A percentile compares a stretch with the other conserved stretches of the same genome.
Evolutionary conservation across 1,139 yeast species (phyloP).

Genomic region (Hansenula sp.): DNA sequence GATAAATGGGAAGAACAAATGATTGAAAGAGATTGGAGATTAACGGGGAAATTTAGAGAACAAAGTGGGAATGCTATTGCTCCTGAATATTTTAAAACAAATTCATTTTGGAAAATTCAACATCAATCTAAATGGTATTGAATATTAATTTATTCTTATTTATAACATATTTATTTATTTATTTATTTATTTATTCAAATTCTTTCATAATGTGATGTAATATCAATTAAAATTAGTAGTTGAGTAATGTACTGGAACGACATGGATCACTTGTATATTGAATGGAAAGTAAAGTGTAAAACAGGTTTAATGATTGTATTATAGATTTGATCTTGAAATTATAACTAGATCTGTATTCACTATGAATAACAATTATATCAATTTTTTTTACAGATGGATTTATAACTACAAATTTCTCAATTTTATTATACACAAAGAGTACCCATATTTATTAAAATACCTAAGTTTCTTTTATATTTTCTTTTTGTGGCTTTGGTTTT

Average conservation of each 20-base stretch:
- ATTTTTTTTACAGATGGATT: too few relatives aligned
- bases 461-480: background rate
- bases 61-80: slow-evolving; percentile 68
- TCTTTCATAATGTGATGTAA: too few relatives aligned
- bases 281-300: too few relatives aligned
- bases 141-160: background rate
- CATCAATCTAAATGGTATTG: slow-evolving; percentile 21
- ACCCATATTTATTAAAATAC: slow-evolving; percentile 3
- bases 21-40: slow-evolving; percentile 64
- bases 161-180: slow-evolving; percentile 4
- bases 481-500: background rate
- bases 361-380: too few relatives aligned
- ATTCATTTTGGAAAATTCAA: slow-evolving; percentile 40
- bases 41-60: slow-evolving; percentile 72
- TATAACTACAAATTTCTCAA: background rate
- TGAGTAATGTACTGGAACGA: too few relatives aligned
- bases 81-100: slow-evolving; percentile 65
- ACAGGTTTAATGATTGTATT: too few relatives aligned
- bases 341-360: too few relatives aligned
- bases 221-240: too few relatives aligned
- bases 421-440: slow-evolving; percentile 2
- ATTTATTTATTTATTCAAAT: background rate
- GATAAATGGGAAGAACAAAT: slow-evolving; percentile 55
- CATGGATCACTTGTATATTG: too few relatives aligned
- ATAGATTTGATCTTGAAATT: too few relatives aligned